Evolutionary conservation across 345 rosid genomes (phyloP).

Genomic region (Odontarrhena argentea): DNA sequence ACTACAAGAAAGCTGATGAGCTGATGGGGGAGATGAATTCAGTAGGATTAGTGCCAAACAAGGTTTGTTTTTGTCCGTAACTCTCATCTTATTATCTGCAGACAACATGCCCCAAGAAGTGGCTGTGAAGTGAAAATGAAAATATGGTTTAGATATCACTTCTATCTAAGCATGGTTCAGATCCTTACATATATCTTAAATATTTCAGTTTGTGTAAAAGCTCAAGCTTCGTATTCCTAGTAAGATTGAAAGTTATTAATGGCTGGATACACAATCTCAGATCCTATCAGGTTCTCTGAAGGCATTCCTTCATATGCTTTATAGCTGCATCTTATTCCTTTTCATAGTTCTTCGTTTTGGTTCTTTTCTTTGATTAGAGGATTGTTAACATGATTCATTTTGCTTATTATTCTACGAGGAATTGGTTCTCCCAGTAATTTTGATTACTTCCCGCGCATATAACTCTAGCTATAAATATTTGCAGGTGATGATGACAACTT

Average conservation of each 20-base stretch:
- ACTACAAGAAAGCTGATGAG: slow-evolving; percentile 78
- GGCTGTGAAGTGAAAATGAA: not conserved
- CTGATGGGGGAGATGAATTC: slow-evolving; percentile 76
- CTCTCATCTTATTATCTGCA: slow-evolving; percentile 12
- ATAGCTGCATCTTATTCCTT: not conserved
- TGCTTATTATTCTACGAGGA: not conserved
- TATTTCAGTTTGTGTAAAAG: not conserved
- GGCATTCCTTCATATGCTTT: not conserved
- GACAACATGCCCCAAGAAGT: not conserved
- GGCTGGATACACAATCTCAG: not conserved
- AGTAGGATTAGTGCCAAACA: slow-evolving; percentile 77
- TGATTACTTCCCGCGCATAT: slow-evolving; percentile 14
- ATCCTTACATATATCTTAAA: not conserved
- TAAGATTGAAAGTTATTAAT: not conserved
- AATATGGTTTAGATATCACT: not conserved
- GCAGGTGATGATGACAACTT: slow-evolving; percentile 88
- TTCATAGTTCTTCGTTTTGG: not conserved
- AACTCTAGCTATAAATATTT: slow-evolving; percentile 34
- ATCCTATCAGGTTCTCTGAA: not conserved
- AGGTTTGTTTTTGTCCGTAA: slow-evolving; percentile 56
- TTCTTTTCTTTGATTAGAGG: not conserved
- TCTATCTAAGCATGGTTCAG: not conserved
- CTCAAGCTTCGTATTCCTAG: slow-evolving; percentile 10
- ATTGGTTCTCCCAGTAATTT: slow-evolving; percentile 6
- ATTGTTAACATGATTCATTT: slow-evolving; percentile 1